Base-by-base conservation (phyloP, 2,329 filamentous ascomycete genomes). In the Xylaria sp. region DNA sequence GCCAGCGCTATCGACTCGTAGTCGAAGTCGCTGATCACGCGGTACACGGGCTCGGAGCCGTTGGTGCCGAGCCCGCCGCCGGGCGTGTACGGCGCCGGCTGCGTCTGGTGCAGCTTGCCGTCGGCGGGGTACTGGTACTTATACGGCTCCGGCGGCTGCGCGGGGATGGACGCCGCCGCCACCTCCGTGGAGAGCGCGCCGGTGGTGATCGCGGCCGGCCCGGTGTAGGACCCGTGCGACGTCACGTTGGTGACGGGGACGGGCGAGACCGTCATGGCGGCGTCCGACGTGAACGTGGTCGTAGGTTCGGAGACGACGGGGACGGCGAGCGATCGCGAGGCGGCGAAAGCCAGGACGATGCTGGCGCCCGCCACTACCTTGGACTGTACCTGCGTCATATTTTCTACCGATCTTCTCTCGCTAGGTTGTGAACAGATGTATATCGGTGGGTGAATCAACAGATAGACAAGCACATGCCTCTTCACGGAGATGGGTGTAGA, bases 1-100 rank as follows among this genome's bases (percentile, higher is more conserved):
- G 82, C 89, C 11, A 94, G 77, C 0, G 85, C 81, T 24, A 94
- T 79, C 0, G 89, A 92, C 69, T 93, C 81, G 68, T 88, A 94
- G 71, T 94, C 91, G 66, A 92, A 94, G 66, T 95, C 91, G 59
- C 87, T 90, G 64, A 90, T 80, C 0, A 90, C 86, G 56, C 88
- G 85, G 71, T 93, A 93, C 1, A 91, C 83, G 1, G 90, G 90
- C 40, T 81, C 79, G 0, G 84, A 83, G n/a, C 89, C 89, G 56
- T 93, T 92, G 40, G 89, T 92, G 2, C 89, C 90, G 1, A 88
- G 72, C 11, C 91, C 91, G 52, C 90, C 89, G 37, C 78, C 82
- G 0, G 90, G 91, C 0, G 80, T 82, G 72, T 88, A 93, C 0
- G 89, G 89, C 1, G 85, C 85, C 1, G 90, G 89, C 70, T 90